These are phyloP conservation scores for Fusarium papillatum DNA, from an alignment of 2,329 filamentous ascomycete species.

Conservation along the genomic window DNA sequence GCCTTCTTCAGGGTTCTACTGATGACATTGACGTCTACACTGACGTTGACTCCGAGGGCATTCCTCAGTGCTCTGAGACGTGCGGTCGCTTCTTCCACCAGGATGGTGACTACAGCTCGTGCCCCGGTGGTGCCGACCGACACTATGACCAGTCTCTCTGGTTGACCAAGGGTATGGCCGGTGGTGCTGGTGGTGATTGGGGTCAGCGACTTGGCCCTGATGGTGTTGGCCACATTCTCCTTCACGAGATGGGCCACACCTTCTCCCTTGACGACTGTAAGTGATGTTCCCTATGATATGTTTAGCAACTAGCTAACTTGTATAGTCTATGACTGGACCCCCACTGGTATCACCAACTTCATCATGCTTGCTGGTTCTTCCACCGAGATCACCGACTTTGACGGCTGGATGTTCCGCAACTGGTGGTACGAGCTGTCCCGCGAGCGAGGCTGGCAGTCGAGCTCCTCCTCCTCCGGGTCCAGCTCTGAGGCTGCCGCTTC, in stretches of 20 bases:
- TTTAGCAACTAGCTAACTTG: constrained; percentile 6
- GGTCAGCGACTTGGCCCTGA: constrained; percentile 59
- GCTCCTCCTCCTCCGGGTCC: constrained; percentile 12
- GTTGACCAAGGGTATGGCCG: constrained; percentile 60
- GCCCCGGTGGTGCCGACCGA: constrained; percentile 47
- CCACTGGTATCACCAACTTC: constrained; percentile 56
- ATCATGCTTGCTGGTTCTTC: constrained; percentile 61
- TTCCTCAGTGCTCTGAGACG: constrained; percentile 54
- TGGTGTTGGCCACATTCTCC: constrained; percentile 60
- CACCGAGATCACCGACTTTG: constrained; percentile 59
- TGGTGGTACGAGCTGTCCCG: constrained; percentile 58
- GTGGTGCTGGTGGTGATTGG: constrained; percentile 62
- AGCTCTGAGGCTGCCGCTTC: neutral
- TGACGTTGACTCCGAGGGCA: constrained; percentile 52
- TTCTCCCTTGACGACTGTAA: constrained; percentile 56
- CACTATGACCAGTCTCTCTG: constrained; percentile 62
- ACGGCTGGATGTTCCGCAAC: constrained; percentile 63
- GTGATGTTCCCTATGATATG: neutral
- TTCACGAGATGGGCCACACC: constrained; percentile 62
- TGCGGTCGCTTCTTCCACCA: constrained; percentile 62
- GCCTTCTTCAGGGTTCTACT: constrained; percentile 53
- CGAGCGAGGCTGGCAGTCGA: constrained; percentile 44
- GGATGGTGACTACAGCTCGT: constrained; percentile 55
- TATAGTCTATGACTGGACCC: constrained; percentile 55
- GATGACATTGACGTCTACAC: constrained; percentile 57